Conservation (phyloP, 805 yeast species). For the Myxozyma geophila region DNA sequence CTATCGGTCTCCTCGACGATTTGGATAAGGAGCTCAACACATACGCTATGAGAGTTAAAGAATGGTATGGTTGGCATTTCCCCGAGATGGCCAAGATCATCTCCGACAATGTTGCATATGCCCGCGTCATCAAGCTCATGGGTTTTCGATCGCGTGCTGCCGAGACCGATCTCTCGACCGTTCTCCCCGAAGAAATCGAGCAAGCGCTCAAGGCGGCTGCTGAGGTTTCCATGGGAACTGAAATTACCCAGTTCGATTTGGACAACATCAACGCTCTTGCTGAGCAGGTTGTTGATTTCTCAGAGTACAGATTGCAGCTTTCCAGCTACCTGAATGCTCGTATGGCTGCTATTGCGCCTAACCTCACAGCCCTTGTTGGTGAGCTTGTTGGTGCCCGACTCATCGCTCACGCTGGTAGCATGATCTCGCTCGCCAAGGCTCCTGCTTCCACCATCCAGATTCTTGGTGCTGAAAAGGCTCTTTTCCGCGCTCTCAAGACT, state of each 20-base stretch:
- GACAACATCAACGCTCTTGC: conserved; percentile 88
- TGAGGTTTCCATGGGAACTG: conserved; percentile 99
- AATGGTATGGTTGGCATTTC: conserved; percentile 99
- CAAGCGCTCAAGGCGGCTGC: conserved; percentile 94
- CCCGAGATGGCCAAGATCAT: conserved; percentile 98
- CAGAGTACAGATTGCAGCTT: conserved; percentile 95
- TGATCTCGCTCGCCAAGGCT: conserved; percentile 92
- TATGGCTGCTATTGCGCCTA: conserved; percentile 99
- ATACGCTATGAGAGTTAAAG: conserved; percentile 98
- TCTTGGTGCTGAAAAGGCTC: conserved; percentile 98
- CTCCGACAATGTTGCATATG: conserved; percentile 93
- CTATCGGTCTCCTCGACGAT: conserved; percentile 94
- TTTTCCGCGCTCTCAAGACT: conserved; percentile 97
- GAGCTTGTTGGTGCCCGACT: conserved; percentile 98
- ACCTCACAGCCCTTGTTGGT: conserved; percentile 92
- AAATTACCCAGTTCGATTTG: conserved; percentile 89
- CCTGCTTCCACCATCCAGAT: conserved; percentile 99
- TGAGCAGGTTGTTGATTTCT: conserved; percentile 92
- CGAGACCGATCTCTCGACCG: conserved; percentile 85
- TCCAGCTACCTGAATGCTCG: conserved; percentile 88
- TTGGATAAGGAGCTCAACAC: conserved; percentile 97
- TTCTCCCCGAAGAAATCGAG: conserved; percentile 91
- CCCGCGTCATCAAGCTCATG: conserved; percentile 90
- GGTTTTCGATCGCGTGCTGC: conserved; percentile 91
- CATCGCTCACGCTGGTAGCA: conserved; percentile 95